Conservation (phyloP, 2,329 filamentous ascomycete species). For the Fusarium cicatricum region DNA sequence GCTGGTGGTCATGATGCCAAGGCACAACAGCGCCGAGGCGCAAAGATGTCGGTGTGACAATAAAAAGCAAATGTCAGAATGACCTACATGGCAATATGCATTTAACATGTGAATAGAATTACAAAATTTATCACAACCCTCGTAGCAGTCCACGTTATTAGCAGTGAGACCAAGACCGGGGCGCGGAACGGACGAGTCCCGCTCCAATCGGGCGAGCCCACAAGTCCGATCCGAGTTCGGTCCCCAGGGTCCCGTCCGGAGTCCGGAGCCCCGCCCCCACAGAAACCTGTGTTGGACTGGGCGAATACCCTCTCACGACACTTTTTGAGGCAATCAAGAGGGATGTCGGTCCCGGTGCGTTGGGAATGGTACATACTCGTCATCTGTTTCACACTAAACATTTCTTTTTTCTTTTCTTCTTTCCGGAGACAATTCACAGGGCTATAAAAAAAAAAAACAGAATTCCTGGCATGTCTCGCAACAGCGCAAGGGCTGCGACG, state of each 20-base stretch:
- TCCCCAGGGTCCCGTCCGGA: neutral
- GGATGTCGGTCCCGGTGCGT: conserved; percentile 1
- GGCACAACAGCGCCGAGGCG: conserved; percentile 2
- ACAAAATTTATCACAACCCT: no score
- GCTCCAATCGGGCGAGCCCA: conserved; percentile 21
- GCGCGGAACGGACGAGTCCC: conserved; percentile 16
- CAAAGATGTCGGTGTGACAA: neutral
- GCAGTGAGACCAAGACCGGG: conserved; percentile 1
- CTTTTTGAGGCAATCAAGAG: neutral
- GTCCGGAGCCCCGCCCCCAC: conserved; percentile 2
- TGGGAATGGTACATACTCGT: neutral
- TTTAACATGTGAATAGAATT: no score
- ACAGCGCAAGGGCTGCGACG: conserved; percentile 1
- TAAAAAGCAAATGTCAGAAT: neutral
- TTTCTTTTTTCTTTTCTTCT: neutral
- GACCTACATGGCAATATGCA: no score
- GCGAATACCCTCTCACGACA: conserved; percentile 1
- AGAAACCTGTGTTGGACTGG: neutral
- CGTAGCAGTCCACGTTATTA: no score
- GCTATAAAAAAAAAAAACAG: conserved; percentile 3
- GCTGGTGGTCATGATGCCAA: neutral
- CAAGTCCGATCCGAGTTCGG: neutral
- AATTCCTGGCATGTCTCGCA: conserved; percentile 25
- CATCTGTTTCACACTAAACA: neutral
- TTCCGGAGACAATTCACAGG: neutral